Evolutionary conservation across 1,139 yeast species (phyloP), one percentile per base, ranked within the genome.

Genomic region (Hyphopichia fennica): DNA sequence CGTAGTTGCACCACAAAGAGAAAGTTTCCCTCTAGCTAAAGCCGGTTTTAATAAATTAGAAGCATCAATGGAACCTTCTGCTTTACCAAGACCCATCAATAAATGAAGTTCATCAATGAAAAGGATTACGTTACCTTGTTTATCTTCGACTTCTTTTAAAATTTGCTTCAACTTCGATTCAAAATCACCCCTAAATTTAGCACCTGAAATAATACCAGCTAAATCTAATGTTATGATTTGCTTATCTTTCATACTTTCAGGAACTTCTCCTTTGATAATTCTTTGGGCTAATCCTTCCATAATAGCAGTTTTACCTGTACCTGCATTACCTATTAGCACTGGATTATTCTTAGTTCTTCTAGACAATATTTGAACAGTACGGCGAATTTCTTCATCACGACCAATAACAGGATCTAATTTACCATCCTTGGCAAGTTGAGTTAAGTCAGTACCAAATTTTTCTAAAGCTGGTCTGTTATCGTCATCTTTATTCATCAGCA

Each of bases 371-470:
- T 93, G 98, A 42, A 93, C 84, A 0, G 98, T 91, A 43, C 99
- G 73, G 45, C 93, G 77, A 45, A 93, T 93, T 58, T 93, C 99
- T 51, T 90, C 96, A 56, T 93, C 98, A 49, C 99, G 75, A 2
- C 99, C 99, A 56, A 93, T 93, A 23, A 93, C 98, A 0, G 99
- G 98, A 58, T 93, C 99, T 33, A 93, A 72, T 57, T 90, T 90
- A 36, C 99, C 98, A 47, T 87, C 88, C 50, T 77, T 75, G 1
- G 99, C 99, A 50, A 91, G 63, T 47, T 84, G 82, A 1, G 98
- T 93, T 50, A 93, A 68, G 61, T 93, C 93, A 0, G 87, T 79
- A n/a, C 97, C 98, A 57, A 68, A 89, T 56, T 85, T 84, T 54
- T 90, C 91, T 48, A 93, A 67, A 0, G 97, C 96, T 0, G 96